Evolutionary conservation across 176 grass and related monocot species (phyloP).

Genomic region (Aegilops bicornis): DNA sequence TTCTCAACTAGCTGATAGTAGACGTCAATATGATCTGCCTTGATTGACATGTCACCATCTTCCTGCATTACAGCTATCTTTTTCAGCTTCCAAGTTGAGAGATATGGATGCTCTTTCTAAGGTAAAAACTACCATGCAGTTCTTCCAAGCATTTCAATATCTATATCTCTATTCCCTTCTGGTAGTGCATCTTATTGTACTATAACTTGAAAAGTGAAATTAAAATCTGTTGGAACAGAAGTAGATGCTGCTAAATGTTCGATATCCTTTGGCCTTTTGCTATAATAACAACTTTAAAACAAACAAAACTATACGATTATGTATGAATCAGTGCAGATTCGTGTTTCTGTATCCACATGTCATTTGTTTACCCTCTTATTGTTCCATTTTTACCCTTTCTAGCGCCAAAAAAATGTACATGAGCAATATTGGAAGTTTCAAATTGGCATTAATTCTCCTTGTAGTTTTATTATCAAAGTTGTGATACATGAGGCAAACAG

Average conservation of each 20-base stretch:
- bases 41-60: slow-evolving; percentile 13
- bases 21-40: slow-evolving; percentile 3
- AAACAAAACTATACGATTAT: background rate
- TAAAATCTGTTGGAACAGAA: background rate
- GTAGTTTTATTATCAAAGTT: background rate
- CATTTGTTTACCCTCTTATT: background rate
- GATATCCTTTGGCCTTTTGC: background rate
- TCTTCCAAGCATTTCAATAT: background rate
- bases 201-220: background rate
- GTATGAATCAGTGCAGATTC: background rate
- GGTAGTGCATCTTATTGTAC: background rate
- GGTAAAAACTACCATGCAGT: slow-evolving; percentile 38
- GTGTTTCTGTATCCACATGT: background rate
- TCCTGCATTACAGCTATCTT: slow-evolving; percentile 57
- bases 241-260: background rate
- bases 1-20: slow-evolving; percentile 12
- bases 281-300: background rate
- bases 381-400: background rate
- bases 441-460: background rate
- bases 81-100: slow-evolving; percentile 73
- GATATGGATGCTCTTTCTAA: slow-evolving; percentile 82
- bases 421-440: background rate
- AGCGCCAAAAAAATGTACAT: background rate
- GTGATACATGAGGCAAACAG: background rate
- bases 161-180: background rate